A percentile compares a stretch with the other conserved stretches of the same genome.
These are phyloP conservation scores for Adiantum capillusveneris DNA, from an alignment of 75 land plant genomes.

Conservation along the genomic window DNA sequence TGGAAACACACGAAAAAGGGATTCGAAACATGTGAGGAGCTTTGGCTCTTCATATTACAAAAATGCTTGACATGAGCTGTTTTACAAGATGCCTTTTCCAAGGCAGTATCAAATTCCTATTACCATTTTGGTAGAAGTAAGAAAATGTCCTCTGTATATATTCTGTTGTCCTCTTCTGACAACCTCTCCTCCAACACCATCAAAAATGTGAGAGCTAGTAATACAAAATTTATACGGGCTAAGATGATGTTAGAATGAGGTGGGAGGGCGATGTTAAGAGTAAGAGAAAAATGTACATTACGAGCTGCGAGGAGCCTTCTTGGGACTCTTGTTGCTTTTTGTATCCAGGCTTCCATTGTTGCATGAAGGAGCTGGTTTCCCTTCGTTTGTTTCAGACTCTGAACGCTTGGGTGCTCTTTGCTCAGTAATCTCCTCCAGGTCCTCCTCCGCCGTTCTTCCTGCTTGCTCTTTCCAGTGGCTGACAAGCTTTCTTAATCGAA, in stretches of 20 bases:
- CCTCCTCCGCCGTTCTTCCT: slow-evolving; percentile 77
- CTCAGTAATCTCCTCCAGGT: slow-evolving; percentile 75
- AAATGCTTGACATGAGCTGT: too few species aligned
- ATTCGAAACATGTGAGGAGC: too few species aligned
- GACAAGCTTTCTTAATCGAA: slow-evolving; percentile 69
- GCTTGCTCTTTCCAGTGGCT: slow-evolving; percentile 88
- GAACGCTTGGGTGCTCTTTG: slow-evolving; percentile 20
- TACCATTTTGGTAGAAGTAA: too few species aligned
- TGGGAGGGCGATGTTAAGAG: not conserved
- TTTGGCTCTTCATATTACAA: too few species aligned
- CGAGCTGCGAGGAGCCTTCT: not conserved
- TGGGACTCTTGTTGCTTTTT: not conserved
- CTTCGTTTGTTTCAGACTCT: not conserved
- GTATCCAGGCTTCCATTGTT: not conserved
- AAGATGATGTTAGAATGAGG: not conserved
- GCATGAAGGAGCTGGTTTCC: not conserved
- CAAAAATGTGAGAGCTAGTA: too few species aligned
- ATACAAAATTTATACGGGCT: not conserved
- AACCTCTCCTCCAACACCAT: too few species aligned
- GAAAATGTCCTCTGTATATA: too few species aligned
- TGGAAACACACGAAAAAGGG: too few species aligned
- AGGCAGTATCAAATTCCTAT: too few species aligned
- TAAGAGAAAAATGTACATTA: not conserved
- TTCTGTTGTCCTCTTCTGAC: too few species aligned
- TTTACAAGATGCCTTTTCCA: too few species aligned